These are phyloP conservation scores for Crataegus laevigata DNA, from an alignment of 306 rosid genomes.

Conservation along the genomic window DNA sequence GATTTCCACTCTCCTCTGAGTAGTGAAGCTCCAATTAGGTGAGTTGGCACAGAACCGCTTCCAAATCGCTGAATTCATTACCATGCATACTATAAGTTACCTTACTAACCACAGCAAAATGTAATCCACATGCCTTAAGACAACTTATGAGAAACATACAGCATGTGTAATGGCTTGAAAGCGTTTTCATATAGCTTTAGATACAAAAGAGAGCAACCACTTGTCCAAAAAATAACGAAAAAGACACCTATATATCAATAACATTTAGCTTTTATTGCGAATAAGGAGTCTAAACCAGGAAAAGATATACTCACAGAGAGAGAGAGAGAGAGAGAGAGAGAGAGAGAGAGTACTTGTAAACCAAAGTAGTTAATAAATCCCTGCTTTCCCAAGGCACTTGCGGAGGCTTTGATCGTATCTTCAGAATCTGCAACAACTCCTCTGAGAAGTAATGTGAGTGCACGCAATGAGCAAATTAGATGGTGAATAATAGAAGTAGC, in stretches of 20 bases:
- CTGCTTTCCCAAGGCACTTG: slow-evolving; percentile 65
- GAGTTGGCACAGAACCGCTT: slow-evolving; percentile 92
- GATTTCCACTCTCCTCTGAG: slow-evolving; percentile 84
- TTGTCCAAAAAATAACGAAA: neutral
- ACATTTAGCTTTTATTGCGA: neutral
- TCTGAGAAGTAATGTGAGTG: slow-evolving; percentile 47
- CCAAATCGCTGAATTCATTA: slow-evolving; percentile 72
- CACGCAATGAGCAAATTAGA: neutral
- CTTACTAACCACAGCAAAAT: neutral
- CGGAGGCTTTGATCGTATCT: slow-evolving; percentile 68
- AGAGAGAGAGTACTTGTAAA: slow-evolving; percentile 61
- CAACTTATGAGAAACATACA: neutral
- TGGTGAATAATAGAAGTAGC: neutral
- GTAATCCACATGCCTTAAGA: neutral
- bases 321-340: slow-evolving; percentile 9
- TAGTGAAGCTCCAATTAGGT: slow-evolving; percentile 68
- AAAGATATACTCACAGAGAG: neutral
- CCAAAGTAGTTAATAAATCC: slow-evolving; percentile 98
- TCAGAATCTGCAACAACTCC: slow-evolving; percentile 92
- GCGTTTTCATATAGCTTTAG: neutral
- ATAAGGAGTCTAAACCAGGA: neutral
- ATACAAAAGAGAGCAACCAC: neutral
- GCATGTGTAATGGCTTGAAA: neutral
- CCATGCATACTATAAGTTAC: slow-evolving; percentile 5
- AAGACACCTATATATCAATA: neutral